phyloP scores from a whole-genome alignment of 139 green algal genomes.

The Chlamydomonas asymmetrica region DNA sequence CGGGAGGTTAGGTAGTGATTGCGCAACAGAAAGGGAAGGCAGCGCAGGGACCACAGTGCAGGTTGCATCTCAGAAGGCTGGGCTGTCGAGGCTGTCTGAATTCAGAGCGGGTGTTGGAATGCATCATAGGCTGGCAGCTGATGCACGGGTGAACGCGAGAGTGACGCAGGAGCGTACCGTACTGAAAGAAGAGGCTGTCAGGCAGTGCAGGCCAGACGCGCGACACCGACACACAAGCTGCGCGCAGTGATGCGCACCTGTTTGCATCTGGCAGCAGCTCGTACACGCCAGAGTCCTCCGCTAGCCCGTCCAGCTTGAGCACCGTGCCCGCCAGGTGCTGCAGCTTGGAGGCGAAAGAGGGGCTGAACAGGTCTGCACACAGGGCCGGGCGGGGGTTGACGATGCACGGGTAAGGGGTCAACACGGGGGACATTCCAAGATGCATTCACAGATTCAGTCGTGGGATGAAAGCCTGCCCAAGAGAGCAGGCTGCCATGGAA shows the following conservation, averaged over 20 bases:
- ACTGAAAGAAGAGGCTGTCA: too few relatives aligned
- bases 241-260: conserved; percentile 25
- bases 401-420: not conserved
- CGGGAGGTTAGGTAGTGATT: too few relatives aligned
- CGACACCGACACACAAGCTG: not conserved
- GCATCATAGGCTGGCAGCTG: not conserved
- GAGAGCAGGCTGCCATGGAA: not conserved
- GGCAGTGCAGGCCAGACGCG: not conserved
- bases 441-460: not conserved
- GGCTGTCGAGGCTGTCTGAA: too few relatives aligned
- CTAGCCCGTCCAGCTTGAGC: conserved; percentile 56
- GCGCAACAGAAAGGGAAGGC: too few relatives aligned
- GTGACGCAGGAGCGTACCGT: too few relatives aligned
- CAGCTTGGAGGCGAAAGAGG: conserved; percentile 36
- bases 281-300: conserved; percentile 60
- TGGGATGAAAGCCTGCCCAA: not conserved
- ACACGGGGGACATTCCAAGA: not conserved
- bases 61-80: too few relatives aligned
- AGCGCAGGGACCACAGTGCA: too few relatives aligned
- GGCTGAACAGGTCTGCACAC: conserved; percentile 37
- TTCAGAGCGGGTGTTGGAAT: too few relatives aligned
- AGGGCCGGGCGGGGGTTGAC: not conserved
- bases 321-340: conserved; percentile 66
- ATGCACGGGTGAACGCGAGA: too few relatives aligned
- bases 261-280: conserved; percentile 54